Evolutionary conservation across 495 filamentous ascomycete genomes (phyloP).

Genomic region (Podospora tetraspora): DNA sequence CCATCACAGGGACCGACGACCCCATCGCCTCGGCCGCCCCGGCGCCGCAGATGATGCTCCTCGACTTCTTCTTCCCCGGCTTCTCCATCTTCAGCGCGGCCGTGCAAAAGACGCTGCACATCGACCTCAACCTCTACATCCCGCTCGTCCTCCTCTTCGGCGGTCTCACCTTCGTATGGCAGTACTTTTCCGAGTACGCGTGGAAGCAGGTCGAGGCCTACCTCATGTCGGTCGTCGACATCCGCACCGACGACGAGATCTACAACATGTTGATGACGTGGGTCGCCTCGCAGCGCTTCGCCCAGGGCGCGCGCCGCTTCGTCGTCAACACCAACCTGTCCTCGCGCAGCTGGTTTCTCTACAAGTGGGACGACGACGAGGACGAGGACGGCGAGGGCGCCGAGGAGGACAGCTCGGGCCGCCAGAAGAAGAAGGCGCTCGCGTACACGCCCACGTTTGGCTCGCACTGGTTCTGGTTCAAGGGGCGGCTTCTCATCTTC

Average conservation of each 20-base stretch:
- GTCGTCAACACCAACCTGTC: conserved; percentile 56
- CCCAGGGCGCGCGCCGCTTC: conserved; percentile 52
- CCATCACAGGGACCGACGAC: not conserved
- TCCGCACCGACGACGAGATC: conserved; percentile 62
- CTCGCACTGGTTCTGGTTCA: conserved; percentile 62
- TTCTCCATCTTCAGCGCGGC: conserved; percentile 60
- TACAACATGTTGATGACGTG: conserved; percentile 67
- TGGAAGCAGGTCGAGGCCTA: conserved; percentile 39
- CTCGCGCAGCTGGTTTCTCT: conserved; percentile 45
- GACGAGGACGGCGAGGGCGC: conserved; percentile 47
- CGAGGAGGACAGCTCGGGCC: conserved; percentile 7
- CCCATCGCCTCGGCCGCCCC: not conserved
- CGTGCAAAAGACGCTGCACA: conserved; percentile 53
- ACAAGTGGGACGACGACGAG: conserved; percentile 37
- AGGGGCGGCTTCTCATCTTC: conserved; percentile 51
- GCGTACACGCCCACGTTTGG: conserved; percentile 62
- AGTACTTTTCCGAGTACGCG: conserved; percentile 45
- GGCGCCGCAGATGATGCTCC: conserved; percentile 38
- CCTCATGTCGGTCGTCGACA: conserved; percentile 57
- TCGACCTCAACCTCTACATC: conserved; percentile 69
- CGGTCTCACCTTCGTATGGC: conserved; percentile 44
- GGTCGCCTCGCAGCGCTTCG: conserved; percentile 57
- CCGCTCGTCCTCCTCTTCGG: conserved; percentile 52
- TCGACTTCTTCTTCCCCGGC: conserved; percentile 70
- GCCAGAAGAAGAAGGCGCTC: conserved; percentile 53